phyloP scores from a whole-genome alignment of 2,329 filamentous ascomycete genomes.

The Verticillium nubilum region DNA sequence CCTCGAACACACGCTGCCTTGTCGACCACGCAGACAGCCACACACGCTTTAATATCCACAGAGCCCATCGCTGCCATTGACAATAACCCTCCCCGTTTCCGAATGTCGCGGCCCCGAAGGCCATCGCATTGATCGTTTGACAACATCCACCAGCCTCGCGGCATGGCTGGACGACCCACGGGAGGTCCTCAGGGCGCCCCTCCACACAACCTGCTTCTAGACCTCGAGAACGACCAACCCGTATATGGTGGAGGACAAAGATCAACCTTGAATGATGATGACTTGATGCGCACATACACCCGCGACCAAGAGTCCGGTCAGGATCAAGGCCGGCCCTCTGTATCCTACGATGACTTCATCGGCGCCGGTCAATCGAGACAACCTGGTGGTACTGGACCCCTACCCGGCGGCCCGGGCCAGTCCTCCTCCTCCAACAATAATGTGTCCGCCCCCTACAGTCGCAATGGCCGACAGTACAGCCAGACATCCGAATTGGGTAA shows the following conservation, averaged over 20 bases:
- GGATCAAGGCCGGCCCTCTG: constrained; percentile 66
- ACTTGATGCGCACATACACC: constrained; percentile 70
- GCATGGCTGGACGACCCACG: constrained; percentile 56
- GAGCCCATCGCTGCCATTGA: constrained; percentile 8
- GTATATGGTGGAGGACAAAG: constrained; percentile 71
- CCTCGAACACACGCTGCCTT: not conserved
- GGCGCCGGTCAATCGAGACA: constrained; percentile 55
- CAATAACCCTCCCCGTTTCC: constrained; percentile 14
- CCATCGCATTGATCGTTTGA: constrained; percentile 16
- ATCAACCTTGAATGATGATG: constrained; percentile 75
- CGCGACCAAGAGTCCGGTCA: constrained; percentile 51
- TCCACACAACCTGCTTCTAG: constrained; percentile 61
- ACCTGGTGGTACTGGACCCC: constrained; percentile 36
- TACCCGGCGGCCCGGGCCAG: constrained; percentile 19
- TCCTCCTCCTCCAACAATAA: constrained; percentile 12
- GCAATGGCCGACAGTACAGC: constrained; percentile 46
- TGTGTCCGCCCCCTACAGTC: constrained; percentile 34
- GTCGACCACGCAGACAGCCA: no score
- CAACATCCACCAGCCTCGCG: constrained; percentile 31
- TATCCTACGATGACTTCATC: constrained; percentile 93
- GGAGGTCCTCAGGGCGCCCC: constrained; percentile 43
- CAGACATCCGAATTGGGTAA: constrained; percentile 82
- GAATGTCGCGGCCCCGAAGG: constrained; percentile 23
- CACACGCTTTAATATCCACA: constrained; percentile 7
- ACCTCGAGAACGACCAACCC: constrained; percentile 66